Conservation (phyloP, 2,329 filamentous ascomycete species). For the Cadophora luteo-olivacea region DNA sequence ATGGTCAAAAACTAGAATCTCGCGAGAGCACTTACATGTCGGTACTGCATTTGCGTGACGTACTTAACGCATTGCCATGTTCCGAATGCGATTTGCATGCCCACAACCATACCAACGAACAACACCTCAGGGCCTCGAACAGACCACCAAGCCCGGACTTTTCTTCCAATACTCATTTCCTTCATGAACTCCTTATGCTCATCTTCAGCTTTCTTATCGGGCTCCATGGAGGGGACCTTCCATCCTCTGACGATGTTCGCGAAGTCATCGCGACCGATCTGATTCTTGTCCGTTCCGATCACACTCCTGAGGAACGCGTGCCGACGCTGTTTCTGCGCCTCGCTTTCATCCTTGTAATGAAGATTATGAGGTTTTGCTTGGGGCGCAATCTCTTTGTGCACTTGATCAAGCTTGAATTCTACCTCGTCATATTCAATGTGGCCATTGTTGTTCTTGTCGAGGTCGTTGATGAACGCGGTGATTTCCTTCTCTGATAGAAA, state of each 20-base stretch:
- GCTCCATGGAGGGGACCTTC: conserved; percentile 56
- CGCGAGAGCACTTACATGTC: conserved; percentile 44
- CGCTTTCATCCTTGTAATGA: conserved; percentile 46
- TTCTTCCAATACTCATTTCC: conserved; percentile 52
- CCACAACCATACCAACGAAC: conserved; percentile 56
- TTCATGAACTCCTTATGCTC: conserved; percentile 51
- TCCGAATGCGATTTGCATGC: conserved; percentile 57
- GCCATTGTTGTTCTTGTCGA: conserved; percentile 59
- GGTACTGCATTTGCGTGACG: conserved; percentile 48
- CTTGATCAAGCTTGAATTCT: conserved; percentile 58
- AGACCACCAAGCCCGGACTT: conserved; percentile 59
- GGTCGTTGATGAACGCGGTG: conserved; percentile 56
- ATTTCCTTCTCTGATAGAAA: conserved; percentile 56
- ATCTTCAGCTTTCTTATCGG: conserved; percentile 54
- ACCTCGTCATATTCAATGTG: conserved; percentile 58
- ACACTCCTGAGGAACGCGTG: conserved; percentile 59
- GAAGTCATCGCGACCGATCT: conserved; percentile 56
- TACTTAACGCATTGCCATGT: conserved; percentile 62
- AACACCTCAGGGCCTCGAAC: conserved; percentile 59
- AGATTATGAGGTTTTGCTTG: conserved; percentile 54
- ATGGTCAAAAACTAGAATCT: background rate
- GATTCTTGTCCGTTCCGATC: conserved; percentile 51
- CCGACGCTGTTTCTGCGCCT: conserved; percentile 46
- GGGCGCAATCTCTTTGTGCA: conserved; percentile 57
- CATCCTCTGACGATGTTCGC: conserved; percentile 50